Base-by-base conservation (phyloP, 1,284 basidiomycete genomes). In the Kwoniella shivajii region DNA sequence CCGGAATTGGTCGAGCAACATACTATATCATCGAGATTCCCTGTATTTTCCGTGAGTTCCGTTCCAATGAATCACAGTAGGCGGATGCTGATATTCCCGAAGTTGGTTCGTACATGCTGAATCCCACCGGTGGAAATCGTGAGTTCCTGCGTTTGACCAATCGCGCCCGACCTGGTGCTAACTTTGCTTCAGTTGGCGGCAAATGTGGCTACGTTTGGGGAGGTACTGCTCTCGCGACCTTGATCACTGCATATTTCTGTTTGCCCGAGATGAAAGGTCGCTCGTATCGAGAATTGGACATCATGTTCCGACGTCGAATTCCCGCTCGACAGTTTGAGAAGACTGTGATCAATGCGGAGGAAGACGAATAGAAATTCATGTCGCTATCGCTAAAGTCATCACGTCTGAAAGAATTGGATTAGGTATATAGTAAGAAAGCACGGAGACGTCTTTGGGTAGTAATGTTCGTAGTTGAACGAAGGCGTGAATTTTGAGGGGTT, bases 141-240 rank as follows among this genome's bases (percentile, higher is more conserved):
- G 42, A 61, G 61, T 58, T 13, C 5, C 30, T n/a, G n/a, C 38
- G 14, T 43, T 29, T 24, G 13, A 24, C 14, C n/a, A n/a, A n/a
- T 39, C 14, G 31, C 9, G 42, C 16, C 22, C 16, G 14, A 29
- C 7, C 4, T 14, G 1, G 5, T 29, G 39, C 56, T 57, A 49
- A 61, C 48, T 13, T 16, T 46, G 9, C 34, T 9, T 26, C 20
- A 61, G 60, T 63, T n/a, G 61, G 61, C 20, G 71, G 63, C 16
- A 72, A 74, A 54, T 58, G 63, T 20, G 78, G 69, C n/a, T 75
- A 74, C 63, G 72, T 79, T 58, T 81, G 75, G 75, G 73, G 65
- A 2, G 77, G 71, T 7, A 68, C 68, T 3, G 65, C 59, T 24
- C 36, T 57, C 24, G 16, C 58, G 47, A 49, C 54, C 39, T 52